Conservation (phyloP, 2,329 filamentous ascomycete genomes). For the Paraphoma sp. region DNA sequence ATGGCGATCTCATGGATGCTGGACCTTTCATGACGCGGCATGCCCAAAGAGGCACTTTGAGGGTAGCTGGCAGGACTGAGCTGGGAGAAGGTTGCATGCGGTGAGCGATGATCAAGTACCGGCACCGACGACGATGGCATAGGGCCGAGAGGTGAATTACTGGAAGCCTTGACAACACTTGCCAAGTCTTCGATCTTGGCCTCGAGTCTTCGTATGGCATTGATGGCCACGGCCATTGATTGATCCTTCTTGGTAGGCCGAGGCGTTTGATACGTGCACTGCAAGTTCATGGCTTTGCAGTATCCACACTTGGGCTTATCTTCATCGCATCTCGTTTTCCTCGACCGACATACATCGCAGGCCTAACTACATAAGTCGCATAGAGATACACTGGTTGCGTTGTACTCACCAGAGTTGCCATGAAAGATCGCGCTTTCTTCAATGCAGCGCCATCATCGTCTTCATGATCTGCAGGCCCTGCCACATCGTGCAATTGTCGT, state of each 20-base stretch:
- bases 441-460: conserved; percentile 32
- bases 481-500: conserved; percentile 26
- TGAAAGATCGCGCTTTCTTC: conserved; percentile 45
- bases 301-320: conserved; percentile 60
- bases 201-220: conserved; percentile 60
- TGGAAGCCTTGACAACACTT: conserved; percentile 38
- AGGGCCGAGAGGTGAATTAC: conserved; percentile 10
- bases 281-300: conserved; percentile 56
- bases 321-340: conserved; percentile 64
- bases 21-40: conserved; percentile 22
- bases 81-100: conserved; percentile 34
- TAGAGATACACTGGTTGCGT: neutral
- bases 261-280: conserved; percentile 61
- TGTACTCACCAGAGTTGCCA: conserved; percentile 40
- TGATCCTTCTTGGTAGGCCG: conserved; percentile 63
- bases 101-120: conserved; percentile 34
- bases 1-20: conserved; percentile 30
- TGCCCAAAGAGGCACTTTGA: conserved; percentile 8
- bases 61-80: conserved; percentile 31
- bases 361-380: conserved; percentile 45
- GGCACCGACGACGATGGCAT: conserved; percentile 12
- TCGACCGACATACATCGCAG: conserved; percentile 60
- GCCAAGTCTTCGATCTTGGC: conserved; percentile 60
- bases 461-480: conserved; percentile 29
- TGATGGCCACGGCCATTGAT: conserved; percentile 62